Conservation (phyloP, 106 monocot genomes). For the Acanthochlamys bracteata region DNA sequence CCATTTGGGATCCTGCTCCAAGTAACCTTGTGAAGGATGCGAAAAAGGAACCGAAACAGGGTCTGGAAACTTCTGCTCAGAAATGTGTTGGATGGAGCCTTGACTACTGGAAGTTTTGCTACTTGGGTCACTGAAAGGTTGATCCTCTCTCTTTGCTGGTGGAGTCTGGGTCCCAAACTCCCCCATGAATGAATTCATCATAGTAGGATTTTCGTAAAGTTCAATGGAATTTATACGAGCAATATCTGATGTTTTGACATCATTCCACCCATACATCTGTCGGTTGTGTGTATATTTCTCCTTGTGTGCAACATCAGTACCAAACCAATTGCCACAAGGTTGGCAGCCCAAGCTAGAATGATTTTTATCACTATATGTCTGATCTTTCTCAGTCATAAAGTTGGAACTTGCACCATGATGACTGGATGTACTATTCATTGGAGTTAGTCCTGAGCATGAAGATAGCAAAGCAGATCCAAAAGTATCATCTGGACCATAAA, state of each 20-base stretch:
- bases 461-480: conserved; percentile 11
- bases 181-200: neutral
- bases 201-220: neutral
- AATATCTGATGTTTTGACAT: neutral
- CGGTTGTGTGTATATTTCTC: neutral
- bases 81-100: conserved; percentile 8
- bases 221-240: neutral
- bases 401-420: conserved; percentile 2
- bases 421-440: conserved; percentile 4
- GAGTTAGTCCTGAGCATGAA: conserved; percentile 11
- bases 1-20: conserved; percentile 18
- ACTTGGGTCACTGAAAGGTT: neutral
- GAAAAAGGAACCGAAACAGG: conserved; percentile 16
- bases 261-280: neutral
- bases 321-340: neutral
- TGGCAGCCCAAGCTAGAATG: neutral
- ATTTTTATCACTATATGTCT: conserved; percentile 1
- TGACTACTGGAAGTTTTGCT: neutral
- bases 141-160: conserved; percentile 10
- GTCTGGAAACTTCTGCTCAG: conserved; percentile 28
- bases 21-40: conserved; percentile 18
- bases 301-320: neutral
- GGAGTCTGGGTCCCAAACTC: conserved; percentile 19
- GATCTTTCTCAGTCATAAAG: neutral
- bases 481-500: conserved; percentile 28